These are phyloP conservation scores for Phytophthora citricola DNA, from an alignment of 352 stramenopile species.

Conservation along the genomic window DNA sequence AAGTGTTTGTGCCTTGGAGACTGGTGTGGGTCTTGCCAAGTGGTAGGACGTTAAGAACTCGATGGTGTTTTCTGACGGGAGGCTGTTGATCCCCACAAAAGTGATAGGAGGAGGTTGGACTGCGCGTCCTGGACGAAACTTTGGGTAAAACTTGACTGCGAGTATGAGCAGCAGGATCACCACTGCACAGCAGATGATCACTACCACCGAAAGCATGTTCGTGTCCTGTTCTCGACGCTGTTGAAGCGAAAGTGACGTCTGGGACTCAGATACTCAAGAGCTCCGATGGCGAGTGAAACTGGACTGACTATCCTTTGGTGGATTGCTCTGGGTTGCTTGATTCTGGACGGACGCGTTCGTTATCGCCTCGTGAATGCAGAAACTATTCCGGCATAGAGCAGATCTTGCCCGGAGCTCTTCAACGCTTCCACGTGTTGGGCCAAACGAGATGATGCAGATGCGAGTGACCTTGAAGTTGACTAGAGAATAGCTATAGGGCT, in stretches of 20 bases:
- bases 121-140: slow-evolving; percentile 7
- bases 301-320: slow-evolving; percentile 18
- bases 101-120: slow-evolving; percentile 6
- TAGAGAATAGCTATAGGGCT: too few relatives aligned
- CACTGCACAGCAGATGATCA: slow-evolving; percentile 16
- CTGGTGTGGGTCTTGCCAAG: slow-evolving; percentile 11
- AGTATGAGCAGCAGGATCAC: slow-evolving; percentile 29
- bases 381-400: slow-evolving; percentile 24
- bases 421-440: background rate
- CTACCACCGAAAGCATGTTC: slow-evolving; percentile 17
- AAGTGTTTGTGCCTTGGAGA: slow-evolving; percentile 8
- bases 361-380: slow-evolving; percentile 14
- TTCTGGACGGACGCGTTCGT: slow-evolving; percentile 15
- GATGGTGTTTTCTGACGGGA: slow-evolving; percentile 1
- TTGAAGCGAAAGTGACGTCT: slow-evolving; percentile 6
- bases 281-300: slow-evolving; percentile 6
- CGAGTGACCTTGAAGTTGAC: too few relatives aligned
- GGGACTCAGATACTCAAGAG: slow-evolving; percentile 15
- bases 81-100: slow-evolving; percentile 1
- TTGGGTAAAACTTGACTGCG: slow-evolving; percentile 17
- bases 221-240: slow-evolving; percentile 12
- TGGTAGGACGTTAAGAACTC: slow-evolving; percentile 18
- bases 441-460: too few relatives aligned
- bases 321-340: slow-evolving; percentile 26
- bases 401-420: slow-evolving; percentile 1